phyloP scores from a whole-genome alignment of 2,329 filamentous ascomycete species.

The Dryadomyces quercus-mongolicae region DNA sequence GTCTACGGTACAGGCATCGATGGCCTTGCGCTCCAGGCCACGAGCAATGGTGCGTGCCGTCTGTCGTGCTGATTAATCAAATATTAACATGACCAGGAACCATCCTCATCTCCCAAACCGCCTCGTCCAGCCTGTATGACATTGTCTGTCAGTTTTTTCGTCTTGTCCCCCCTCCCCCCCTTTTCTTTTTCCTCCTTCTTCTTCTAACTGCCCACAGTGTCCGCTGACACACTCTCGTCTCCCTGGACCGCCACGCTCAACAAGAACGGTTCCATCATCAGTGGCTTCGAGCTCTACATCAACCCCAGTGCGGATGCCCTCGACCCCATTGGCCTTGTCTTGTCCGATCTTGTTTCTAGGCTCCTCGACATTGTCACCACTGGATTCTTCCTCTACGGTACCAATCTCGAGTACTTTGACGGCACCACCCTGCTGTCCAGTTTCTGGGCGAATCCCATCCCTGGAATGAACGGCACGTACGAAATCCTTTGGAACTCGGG shows the following conservation, averaged over 20 bases:
- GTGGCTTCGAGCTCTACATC: constrained; percentile 7
- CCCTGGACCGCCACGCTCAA: constrained; percentile 3
- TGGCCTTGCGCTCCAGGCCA: background rate
- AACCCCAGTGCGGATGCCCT: background rate
- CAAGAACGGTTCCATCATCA: background rate
- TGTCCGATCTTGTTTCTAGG: background rate
- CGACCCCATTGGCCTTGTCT: background rate
- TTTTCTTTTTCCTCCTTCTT: no score
- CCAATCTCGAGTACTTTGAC: constrained; percentile 2
- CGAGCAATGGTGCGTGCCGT: background rate
- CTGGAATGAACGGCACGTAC: background rate
- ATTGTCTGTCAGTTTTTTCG: background rate
- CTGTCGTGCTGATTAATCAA: background rate
- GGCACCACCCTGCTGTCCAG: background rate
- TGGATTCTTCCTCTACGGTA: constrained; percentile 4
- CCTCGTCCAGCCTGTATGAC: background rate
- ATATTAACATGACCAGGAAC: background rate
- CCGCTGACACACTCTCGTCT: background rate
- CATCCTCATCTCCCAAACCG: background rate
- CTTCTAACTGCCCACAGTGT: background rate
- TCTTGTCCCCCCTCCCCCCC: no score
- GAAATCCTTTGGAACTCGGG: constrained; percentile 1
- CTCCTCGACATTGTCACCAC: background rate
- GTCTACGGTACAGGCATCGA: background rate
- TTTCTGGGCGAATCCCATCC: background rate